phyloP scores from a whole-genome alignment of 805 yeast genomes.

The Yamadazyma sp. region DNA sequence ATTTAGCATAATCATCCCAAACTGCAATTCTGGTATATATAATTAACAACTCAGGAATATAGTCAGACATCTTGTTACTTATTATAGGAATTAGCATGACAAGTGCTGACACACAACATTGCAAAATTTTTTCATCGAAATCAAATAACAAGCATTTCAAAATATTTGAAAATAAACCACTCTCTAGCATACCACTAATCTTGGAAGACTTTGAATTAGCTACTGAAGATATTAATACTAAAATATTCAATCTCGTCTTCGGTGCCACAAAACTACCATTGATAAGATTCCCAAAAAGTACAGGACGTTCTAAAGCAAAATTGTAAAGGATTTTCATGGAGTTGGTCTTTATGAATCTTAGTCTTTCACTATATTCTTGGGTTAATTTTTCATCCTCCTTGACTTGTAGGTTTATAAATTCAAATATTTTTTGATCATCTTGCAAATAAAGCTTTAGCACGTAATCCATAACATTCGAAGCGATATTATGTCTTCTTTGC shows the following conservation, averaged over 20 bases:
- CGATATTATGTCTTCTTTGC: slow-evolving; percentile 19
- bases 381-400: slow-evolving; percentile 17
- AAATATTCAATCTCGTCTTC: slow-evolving; percentile 32
- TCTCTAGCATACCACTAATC: slow-evolving; percentile 26
- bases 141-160: slow-evolving; percentile 42
- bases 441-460: slow-evolving; percentile 26
- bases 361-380: slow-evolving; percentile 46
- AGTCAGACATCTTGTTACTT: slow-evolving; percentile 26
- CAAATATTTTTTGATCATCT: slow-evolving; percentile 8
- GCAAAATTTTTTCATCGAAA: slow-evolving; percentile 35
- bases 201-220: slow-evolving; percentile 25
- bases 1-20: slow-evolving; percentile 20
- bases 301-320: slow-evolving; percentile 41
- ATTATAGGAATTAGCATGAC: slow-evolving; percentile 43
- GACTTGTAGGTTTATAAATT: slow-evolving; percentile 15
- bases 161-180: slow-evolving; percentile 35
- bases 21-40: slow-evolving; percentile 39
- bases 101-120: slow-evolving; percentile 28
- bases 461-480: slow-evolving; percentile 19
- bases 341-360: slow-evolving; percentile 46
- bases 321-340: slow-evolving; percentile 36
- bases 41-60: slow-evolving; percentile 41
- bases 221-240: slow-evolving; percentile 35
- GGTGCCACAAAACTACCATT: slow-evolving; percentile 32
- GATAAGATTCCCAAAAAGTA: slow-evolving; percentile 32